Evolutionary conservation across 179 eudicot species (phyloP), one percentile per base, ranked within the genome.

Genomic region (Patellifolia procumbens): DNA sequence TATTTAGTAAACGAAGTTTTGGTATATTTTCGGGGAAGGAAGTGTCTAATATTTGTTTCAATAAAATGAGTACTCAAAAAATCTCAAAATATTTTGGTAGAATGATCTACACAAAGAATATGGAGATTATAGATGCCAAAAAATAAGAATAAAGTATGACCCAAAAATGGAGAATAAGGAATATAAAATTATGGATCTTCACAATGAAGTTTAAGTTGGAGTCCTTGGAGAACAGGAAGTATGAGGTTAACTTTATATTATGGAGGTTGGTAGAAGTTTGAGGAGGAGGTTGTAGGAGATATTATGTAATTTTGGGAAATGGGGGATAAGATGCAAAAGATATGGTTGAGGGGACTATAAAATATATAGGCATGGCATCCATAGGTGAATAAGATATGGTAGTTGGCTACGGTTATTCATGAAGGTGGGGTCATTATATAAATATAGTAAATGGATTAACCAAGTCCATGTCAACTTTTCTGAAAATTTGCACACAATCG

Each of bases 281-380:
- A 55, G 26, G 35, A 20, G 48, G 19, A 42, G 31, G 24, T 67
- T 45, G 70, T 61, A 45, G 59, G 7, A 22, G 1, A 45, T 32
- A 28, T 17, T 6, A 13, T 26, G 69, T 74, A 26, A 43, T 53
- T 17, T 9, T n/a, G 31, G 10, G 0, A 51, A 48, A 55, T n/a
- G 28, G 10, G 10, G 77, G 28, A 42, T 15, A 28, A 13, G 28
- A 43, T n/a, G 51, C 34, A 37, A 55, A 48, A 31, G n/a, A 22
- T 43, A 49, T 32, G 37, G 35, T 2, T 2, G 46, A n/a, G 31
- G 24, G 55, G 15, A 19, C 37, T 63, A 24, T 35, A 35, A 61
- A 16, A 53, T 78, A 19, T 73, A 78, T 72, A 72, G 76, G 66
- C 56, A 78, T 78, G 76, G 66, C 56, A 78, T 78, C 26, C 26